A percentile compares a stretch with the other conserved stretches of the same genome.
These are phyloP conservation scores for Gossypium davidsonii DNA, from an alignment of 441 rosid genomes.

Conservation along the genomic window DNA sequence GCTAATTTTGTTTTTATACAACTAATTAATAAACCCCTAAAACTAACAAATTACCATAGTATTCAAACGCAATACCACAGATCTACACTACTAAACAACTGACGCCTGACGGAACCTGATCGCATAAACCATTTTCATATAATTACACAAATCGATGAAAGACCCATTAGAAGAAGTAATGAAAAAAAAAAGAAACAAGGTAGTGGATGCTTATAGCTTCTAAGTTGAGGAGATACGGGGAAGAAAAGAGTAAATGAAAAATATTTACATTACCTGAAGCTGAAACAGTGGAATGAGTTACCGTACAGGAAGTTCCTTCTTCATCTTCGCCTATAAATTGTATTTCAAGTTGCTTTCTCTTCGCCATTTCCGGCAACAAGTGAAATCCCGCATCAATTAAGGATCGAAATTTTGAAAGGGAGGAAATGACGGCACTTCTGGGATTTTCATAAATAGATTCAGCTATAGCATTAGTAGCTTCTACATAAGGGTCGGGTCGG, in stretches of 20 bases:
- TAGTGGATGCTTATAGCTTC: neutral
- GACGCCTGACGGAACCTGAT: neutral
- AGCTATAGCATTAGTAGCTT: neutral
- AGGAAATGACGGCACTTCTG: neutral
- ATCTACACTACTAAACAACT: neutral
- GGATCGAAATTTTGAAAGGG: neutral
- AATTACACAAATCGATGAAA: neutral
- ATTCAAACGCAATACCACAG: neutral
- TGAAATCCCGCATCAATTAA: neutral
- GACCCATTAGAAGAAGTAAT: neutral
- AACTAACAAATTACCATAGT: neutral
- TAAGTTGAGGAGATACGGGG: neutral
- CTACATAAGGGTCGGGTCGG: no score
- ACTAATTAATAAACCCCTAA: no score
- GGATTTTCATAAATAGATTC: neutral
- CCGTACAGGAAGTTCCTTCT: neutral
- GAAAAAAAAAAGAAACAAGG: neutral
- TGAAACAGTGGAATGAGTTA: neutral
- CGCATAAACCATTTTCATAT: neutral
- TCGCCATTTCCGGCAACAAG: neutral
- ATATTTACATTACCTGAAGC: neutral
- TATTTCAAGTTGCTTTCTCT: neutral
- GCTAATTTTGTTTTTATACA: no score
- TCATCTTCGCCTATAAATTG: neutral
- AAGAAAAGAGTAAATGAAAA: neutral